phyloP scores from a whole-genome alignment of 1,284 basidiomycete species.

The Malassezia brasiliensis region DNA sequence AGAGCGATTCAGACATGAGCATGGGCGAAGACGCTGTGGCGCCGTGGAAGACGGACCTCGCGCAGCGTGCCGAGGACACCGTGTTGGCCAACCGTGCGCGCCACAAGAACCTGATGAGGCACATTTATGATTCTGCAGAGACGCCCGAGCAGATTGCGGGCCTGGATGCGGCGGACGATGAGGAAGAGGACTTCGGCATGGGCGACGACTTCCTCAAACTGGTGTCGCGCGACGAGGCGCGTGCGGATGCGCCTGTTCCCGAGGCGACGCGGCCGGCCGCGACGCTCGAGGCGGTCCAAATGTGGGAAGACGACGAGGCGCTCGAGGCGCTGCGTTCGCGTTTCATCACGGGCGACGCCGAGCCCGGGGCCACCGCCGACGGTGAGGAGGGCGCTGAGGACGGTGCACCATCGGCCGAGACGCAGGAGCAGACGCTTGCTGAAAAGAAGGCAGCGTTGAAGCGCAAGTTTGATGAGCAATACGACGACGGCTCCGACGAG shows the following conservation, averaged over 20 bases:
- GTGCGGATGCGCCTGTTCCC: constrained; percentile 49
- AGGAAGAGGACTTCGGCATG: constrained; percentile 32
- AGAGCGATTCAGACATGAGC: constrained; percentile 47
- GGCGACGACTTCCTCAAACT: constrained; percentile 63
- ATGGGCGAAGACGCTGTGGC: constrained; percentile 16
- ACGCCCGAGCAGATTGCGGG: constrained; percentile 63
- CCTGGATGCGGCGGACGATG: constrained; percentile 14
- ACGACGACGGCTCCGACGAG: constrained; percentile 68
- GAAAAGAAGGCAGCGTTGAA: constrained; percentile 85
- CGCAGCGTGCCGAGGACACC: constrained; percentile 56
- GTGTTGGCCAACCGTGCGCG: constrained; percentile 43
- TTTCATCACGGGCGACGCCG: constrained; percentile 71
- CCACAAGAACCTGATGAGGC: constrained; percentile 65
- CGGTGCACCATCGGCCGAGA: constrained; percentile 24
- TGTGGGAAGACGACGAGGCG: constrained; percentile 74
- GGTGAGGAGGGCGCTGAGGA: constrained; percentile 50
- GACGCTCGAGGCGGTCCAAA: constrained; percentile 53
- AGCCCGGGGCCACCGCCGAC: constrained; percentile 17
- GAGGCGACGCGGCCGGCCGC: constrained; percentile 64
- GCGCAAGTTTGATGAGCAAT: constrained; percentile 90
- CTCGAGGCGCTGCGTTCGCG: constrained; percentile 75
- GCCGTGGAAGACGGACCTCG: constrained; percentile 73
- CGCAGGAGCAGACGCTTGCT: constrained; percentile 55
- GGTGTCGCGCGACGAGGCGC: constrained; percentile 20
- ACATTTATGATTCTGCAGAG: constrained; percentile 68